Percentiles rank a stretch among this genome's conserved stretches.
Conservation (phyloP, 2,329 filamentous ascomycete genomes). For the Penicillium sp. region DNA sequence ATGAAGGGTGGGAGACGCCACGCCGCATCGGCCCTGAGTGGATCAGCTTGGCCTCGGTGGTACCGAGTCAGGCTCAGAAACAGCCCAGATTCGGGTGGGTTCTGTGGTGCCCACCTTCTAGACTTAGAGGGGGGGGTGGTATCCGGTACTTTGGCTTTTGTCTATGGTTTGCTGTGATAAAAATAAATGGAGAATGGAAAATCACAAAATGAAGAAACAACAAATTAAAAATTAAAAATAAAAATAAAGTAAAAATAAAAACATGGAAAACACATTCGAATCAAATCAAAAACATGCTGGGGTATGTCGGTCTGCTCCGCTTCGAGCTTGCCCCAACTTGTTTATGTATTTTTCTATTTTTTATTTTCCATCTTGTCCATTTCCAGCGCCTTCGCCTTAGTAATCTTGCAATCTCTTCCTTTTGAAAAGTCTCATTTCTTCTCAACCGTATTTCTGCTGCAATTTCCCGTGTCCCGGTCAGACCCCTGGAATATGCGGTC, state of each 20-base stretch:
- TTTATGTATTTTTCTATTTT: neutral
- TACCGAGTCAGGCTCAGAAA: constrained; percentile 16
- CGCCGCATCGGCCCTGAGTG: constrained; percentile 13
- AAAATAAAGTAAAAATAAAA: neutral
- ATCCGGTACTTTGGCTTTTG: neutral
- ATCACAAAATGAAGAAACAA: too few relatives aligned
- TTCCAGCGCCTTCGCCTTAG: neutral
- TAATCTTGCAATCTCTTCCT: neutral
- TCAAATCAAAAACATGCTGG: neutral
- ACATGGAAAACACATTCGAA: neutral
- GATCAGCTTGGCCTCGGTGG: constrained; percentile 8
- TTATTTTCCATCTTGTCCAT: neutral
- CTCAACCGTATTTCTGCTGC: constrained; percentile 5
- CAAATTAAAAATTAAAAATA: too few relatives aligned
- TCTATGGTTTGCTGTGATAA: neutral
- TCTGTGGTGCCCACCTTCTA: neutral
- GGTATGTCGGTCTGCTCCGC: neutral
- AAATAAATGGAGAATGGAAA: neutral
- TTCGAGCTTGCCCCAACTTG: neutral
- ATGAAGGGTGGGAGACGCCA: constrained; percentile 17
- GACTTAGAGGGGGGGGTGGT: neutral
- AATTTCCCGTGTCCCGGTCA: constrained; percentile 17
- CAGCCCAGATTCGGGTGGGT: neutral
- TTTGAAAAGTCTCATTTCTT: neutral
- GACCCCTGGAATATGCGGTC: constrained; percentile 11